phyloP scores from a whole-genome alignment of 2,329 filamentous ascomycete species.

The Alternaria longipes region DNA sequence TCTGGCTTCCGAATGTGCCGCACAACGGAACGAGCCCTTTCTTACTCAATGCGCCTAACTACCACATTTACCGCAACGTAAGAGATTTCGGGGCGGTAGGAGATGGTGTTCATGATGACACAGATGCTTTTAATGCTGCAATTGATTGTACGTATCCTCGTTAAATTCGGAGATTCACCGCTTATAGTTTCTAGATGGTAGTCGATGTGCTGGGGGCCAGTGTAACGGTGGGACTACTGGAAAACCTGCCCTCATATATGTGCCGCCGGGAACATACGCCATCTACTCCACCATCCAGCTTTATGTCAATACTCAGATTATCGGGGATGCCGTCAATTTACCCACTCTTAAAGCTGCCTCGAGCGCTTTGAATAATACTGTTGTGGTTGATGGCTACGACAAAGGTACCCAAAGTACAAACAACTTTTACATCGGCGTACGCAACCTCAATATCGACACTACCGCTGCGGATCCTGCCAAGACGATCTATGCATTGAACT shows the following conservation, averaged over 20 bases:
- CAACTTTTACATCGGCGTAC: background rate
- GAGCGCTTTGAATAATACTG: background rate
- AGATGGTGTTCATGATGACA: background rate
- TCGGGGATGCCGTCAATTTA: background rate
- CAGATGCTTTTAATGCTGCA: background rate
- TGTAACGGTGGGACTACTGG: background rate
- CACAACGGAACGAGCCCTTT: background rate
- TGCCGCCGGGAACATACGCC: background rate
- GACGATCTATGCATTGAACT: background rate
- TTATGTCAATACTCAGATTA: background rate
- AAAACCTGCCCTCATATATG: background rate
- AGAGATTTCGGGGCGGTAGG: background rate
- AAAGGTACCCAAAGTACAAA: background rate
- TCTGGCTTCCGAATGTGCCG: background rate
- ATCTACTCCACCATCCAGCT: background rate
- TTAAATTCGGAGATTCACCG: background rate
- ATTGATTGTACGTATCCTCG: background rate
- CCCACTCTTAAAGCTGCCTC: background rate
- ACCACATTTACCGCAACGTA: background rate
- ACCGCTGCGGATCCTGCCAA: background rate
- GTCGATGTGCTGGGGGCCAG: background rate
- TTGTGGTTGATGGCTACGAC: background rate
- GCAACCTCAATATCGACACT: background rate
- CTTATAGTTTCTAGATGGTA: background rate
- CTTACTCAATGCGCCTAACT: background rate